Conservation (phyloP, 164 flowering plant species). For the Tetracentron sinense region DNA sequence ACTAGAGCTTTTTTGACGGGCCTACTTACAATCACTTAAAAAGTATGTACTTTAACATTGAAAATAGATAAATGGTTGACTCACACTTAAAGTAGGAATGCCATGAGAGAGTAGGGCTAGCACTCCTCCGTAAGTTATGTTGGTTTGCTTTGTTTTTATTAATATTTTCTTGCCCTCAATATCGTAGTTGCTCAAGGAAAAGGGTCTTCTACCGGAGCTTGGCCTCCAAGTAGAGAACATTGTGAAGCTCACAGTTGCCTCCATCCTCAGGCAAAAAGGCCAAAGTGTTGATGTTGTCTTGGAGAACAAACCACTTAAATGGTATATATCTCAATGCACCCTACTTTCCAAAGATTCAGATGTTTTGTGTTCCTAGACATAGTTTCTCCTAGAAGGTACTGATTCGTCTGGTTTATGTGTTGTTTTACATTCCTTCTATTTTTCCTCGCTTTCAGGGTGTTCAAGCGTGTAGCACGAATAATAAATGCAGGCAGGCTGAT, state of each 20-base stretch:
- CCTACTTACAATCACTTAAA: too few species aligned
- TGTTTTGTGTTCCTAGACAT: neutral
- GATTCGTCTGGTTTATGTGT: neutral
- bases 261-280: conserved; percentile 70
- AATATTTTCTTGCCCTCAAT: too few species aligned
- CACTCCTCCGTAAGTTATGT: too few species aligned
- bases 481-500: conserved; percentile 69
- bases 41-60: too few species aligned
- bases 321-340: conserved; percentile 37
- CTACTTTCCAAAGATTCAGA: neutral
- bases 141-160: too few species aligned
- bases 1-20: too few species aligned
- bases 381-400: neutral
- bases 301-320: conserved; percentile 83
- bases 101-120: too few species aligned
- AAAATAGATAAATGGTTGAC: too few species aligned
- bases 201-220: conserved; percentile 67
- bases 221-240: conserved; percentile 63
- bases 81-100: too few species aligned
- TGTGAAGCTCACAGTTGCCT: conserved; percentile 73
- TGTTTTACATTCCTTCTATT: neutral
- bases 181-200: conserved; percentile 81
- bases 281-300: conserved; percentile 82
- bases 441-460: conserved; percentile 47
- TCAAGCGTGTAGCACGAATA: conserved; percentile 80